These are phyloP conservation scores for Dactylellina drechsleri DNA, from an alignment of 2,329 filamentous ascomycete species.

Conservation along the genomic window DNA sequence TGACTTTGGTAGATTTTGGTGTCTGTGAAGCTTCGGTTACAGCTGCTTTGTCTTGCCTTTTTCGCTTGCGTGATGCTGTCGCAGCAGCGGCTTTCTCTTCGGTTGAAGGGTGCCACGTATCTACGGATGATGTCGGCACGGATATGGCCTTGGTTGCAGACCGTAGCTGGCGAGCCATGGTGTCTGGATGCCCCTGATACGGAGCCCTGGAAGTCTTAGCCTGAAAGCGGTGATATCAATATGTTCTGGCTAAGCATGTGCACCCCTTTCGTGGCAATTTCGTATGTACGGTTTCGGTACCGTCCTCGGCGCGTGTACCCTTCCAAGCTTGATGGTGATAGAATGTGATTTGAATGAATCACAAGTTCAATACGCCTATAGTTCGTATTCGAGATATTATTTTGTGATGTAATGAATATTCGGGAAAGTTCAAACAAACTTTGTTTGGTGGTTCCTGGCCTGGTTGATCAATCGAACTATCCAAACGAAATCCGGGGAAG, in stretches of 20 bases:
- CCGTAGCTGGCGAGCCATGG: constrained; percentile 38
- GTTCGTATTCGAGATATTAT: too few relatives aligned
- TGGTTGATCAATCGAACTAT: neutral
- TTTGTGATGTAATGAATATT: neutral
- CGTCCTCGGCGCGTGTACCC: neutral
- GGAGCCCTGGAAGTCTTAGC: neutral
- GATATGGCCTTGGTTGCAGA: constrained; percentile 2
- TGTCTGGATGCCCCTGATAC: neutral
- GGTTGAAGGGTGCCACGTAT: neutral
- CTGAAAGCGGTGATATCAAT: too few relatives aligned
- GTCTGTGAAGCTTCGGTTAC: constrained; percentile 65
- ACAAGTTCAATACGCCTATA: too few relatives aligned
- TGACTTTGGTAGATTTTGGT: constrained; percentile 59
- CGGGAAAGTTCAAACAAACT: constrained; percentile 5
- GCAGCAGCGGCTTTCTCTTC: constrained; percentile 56
- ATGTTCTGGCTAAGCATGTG: neutral
- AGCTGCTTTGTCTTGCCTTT: neutral
- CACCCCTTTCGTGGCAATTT: neutral
- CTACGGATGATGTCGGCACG: too few relatives aligned
- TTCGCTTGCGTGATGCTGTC: constrained; percentile 65
- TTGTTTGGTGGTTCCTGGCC: constrained; percentile 4
- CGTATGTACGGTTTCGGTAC: neutral
- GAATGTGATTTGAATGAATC: too few relatives aligned
- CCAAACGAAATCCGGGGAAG: neutral
- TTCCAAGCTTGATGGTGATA: too few relatives aligned